Conservation (phyloP, 768 basidiomycete species). For the Tulasnella sp. region DNA sequence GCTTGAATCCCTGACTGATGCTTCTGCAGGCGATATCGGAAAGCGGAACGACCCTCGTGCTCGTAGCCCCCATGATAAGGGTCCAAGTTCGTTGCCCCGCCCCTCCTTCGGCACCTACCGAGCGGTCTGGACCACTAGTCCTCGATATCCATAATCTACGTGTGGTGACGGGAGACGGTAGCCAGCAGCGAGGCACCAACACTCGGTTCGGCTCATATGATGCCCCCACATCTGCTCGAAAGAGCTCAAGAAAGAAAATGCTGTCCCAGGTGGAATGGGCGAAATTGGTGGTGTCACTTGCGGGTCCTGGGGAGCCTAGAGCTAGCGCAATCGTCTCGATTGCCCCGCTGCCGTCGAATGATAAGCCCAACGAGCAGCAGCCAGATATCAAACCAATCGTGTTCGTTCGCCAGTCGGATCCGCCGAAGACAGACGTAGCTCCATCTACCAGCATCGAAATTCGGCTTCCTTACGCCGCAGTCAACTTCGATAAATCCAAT, state of each 20-base stretch:
- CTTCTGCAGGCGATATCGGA: neutral
- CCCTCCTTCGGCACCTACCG: conserved; percentile 34
- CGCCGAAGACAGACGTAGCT: neutral
- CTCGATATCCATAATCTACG: conserved; percentile 52
- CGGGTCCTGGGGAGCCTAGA: conserved; percentile 18
- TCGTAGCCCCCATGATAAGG: conserved; percentile 53
- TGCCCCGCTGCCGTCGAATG: neutral
- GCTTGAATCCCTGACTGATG: neutral
- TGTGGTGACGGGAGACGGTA: conserved; percentile 25
- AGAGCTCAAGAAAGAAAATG: conserved; percentile 14
- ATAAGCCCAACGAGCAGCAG: neutral
- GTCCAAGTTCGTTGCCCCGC: conserved; percentile 61
- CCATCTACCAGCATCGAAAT: neutral
- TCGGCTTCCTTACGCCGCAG: conserved; percentile 29
- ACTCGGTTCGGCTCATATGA: conserved; percentile 31
- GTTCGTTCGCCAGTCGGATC: neutral
- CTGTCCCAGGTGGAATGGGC: conserved; percentile 18
- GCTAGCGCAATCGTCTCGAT: conserved; percentile 20
- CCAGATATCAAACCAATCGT: conserved; percentile 7
- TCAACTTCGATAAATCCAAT: conserved; percentile 48
- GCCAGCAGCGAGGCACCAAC: conserved; percentile 27
- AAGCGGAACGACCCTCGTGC: conserved; percentile 25
- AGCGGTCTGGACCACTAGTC: conserved; percentile 60
- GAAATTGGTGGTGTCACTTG: conserved; percentile 16
- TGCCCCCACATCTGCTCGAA: conserved; percentile 11